Evolutionary conservation across 345 rosid genomes (phyloP).

Genomic region (Moricandia moricandioides): DNA sequence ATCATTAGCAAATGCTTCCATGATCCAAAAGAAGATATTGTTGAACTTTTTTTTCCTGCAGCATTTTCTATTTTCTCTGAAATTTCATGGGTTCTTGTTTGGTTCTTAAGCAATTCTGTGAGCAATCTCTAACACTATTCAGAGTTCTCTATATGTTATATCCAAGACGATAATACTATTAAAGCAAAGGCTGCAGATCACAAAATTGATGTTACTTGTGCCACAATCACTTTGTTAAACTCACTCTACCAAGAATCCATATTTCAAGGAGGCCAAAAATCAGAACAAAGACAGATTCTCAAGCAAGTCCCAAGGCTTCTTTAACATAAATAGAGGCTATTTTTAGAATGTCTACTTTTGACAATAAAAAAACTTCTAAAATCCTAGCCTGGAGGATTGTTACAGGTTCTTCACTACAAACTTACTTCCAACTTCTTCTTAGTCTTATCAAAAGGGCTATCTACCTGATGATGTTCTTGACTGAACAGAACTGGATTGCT

Average conservation of each 20-base stretch:
- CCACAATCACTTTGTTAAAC: not conserved
- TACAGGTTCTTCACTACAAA: constrained; percentile 29
- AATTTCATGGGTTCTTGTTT: not conserved
- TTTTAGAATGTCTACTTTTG: constrained; percentile 20
- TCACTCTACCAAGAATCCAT: not conserved
- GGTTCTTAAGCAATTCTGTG: not conserved
- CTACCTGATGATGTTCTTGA: constrained; percentile 54
- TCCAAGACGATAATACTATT: not conserved
- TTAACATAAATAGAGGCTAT: not conserved
- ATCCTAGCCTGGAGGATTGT: constrained; percentile 37
- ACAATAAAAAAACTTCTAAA: constrained; percentile 16
- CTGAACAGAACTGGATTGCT: constrained; percentile 51
- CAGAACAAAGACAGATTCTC: not conserved
- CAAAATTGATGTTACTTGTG: not conserved
- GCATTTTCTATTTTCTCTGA: not conserved
- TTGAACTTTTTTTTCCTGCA: constrained; percentile 47
- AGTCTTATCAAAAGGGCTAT: constrained; percentile 20
- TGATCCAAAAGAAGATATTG: constrained; percentile 80
- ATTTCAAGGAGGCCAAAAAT: not conserved
- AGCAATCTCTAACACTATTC: not conserved
- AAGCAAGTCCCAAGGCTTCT: not conserved
- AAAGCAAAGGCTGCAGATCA: not conserved
- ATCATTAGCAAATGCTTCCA: constrained; percentile 15
- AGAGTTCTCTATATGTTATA: not conserved
- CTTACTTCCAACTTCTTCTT: constrained; percentile 17